Conservation (phyloP, 1,284 basidiomycete species). For the Rhodotorula mucilaginosa region DNA sequence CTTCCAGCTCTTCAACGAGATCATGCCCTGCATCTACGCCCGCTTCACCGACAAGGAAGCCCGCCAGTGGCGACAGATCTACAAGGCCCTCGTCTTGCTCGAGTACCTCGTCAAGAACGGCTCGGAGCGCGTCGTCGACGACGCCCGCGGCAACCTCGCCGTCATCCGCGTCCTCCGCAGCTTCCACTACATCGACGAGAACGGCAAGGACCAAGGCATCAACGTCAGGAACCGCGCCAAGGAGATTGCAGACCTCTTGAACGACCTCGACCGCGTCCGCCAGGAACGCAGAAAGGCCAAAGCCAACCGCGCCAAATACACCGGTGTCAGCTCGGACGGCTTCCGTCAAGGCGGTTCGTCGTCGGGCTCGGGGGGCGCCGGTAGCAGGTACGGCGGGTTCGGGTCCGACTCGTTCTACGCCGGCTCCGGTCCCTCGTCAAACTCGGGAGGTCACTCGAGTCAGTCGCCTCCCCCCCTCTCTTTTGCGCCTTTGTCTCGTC, state of each 20-base stretch:
- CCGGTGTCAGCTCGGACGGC: conserved; percentile 77
- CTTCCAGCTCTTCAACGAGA: conserved; percentile 98
- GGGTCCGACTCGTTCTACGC: conserved; percentile 60
- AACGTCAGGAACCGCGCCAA: conserved; percentile 94
- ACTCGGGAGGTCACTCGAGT: neutral
- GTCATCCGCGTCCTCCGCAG: conserved; percentile 97
- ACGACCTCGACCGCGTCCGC: conserved; percentile 88
- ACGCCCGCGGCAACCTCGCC: conserved; percentile 88
- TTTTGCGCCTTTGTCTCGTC: too few species aligned
- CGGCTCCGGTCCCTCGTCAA: conserved; percentile 33
- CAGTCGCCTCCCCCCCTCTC: neutral
- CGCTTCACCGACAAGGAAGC: conserved; percentile 81
- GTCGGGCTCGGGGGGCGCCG: conserved; percentile 52
- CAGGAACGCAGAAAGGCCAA: conserved; percentile 89
- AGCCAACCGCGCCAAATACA: conserved; percentile 86
- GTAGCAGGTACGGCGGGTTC: conserved; percentile 74
- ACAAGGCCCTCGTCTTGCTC: conserved; percentile 61
- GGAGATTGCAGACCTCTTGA: conserved; percentile 83
- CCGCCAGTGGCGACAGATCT: conserved; percentile 96
- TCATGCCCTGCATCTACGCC: conserved; percentile 97
- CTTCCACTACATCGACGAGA: conserved; percentile 98
- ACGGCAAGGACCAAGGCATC: conserved; percentile 97
- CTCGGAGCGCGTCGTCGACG: conserved; percentile 97
- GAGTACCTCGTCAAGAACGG: conserved; percentile 94
- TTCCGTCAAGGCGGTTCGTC: conserved; percentile 49